Conservation (phyloP, 345 rosid species). For the Chamaenerion angustifolium region DNA sequence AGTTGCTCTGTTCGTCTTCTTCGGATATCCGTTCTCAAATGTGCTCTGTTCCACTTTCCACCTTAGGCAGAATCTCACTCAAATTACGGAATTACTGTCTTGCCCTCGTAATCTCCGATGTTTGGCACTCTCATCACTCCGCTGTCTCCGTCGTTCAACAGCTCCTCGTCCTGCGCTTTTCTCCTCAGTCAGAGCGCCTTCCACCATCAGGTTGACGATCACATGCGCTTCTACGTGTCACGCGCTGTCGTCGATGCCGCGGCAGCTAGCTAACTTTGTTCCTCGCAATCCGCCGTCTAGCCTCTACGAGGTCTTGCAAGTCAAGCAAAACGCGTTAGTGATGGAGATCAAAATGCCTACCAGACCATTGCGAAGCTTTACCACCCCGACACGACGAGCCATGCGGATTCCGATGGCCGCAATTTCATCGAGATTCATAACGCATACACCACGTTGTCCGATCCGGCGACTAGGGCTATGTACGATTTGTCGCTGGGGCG, state of each 20-base stretch:
- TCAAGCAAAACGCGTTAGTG: slow-evolving; percentile 38
- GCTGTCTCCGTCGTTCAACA: slow-evolving; percentile 1
- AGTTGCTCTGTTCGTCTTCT: too few species aligned
- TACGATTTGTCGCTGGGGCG: slow-evolving; percentile 14
- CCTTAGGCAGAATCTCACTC: too few species aligned
- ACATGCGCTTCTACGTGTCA: slow-evolving; percentile 8
- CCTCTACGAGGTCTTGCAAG: slow-evolving; percentile 44
- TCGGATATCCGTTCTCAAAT: slow-evolving; percentile 28
- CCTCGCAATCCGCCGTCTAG: slow-evolving; percentile 18
- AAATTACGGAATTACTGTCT: too few species aligned
- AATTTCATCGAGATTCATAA: slow-evolving; percentile 19
- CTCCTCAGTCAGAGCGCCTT: neutral
- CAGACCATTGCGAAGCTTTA: slow-evolving; percentile 23
- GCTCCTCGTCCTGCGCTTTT: neutral
- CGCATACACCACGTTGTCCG: slow-evolving; percentile 18
- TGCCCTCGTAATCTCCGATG: neutral
- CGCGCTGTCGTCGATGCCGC: slow-evolving; percentile 14
- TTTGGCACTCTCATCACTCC: neutral
- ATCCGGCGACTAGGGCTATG: slow-evolving; percentile 15
- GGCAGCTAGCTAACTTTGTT: neutral
- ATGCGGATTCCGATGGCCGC: slow-evolving; percentile 6
- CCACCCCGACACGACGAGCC: slow-evolving; percentile 14
- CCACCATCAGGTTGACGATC: neutral
- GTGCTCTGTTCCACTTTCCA: slow-evolving; percentile 31
- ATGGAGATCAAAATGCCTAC: slow-evolving; percentile 63